Evolutionary conservation across 164 flowering plant genomes (phyloP).

Genomic region (Amborella trichopoda): DNA sequence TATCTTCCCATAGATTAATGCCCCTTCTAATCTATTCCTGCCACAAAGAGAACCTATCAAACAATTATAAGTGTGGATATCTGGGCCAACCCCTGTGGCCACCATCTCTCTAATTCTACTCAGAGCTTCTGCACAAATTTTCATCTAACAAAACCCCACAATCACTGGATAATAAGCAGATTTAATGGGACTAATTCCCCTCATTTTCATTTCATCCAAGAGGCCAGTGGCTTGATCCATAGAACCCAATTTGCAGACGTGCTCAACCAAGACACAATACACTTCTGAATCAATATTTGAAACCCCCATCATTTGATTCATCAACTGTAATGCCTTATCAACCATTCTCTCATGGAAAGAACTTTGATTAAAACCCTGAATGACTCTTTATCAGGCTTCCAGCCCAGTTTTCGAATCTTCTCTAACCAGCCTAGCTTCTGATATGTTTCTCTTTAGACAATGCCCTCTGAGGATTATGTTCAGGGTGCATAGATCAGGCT

Average conservation of each 20-base stretch:
- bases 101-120: slow-evolving; percentile 3
- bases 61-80: too few relatives aligned
- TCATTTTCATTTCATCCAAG: slow-evolving; percentile 1
- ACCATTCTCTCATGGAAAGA: slow-evolving; percentile 2
- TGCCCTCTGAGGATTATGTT: slow-evolving; percentile 5
- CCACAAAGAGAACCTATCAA: too few relatives aligned
- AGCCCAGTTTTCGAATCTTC: slow-evolving; percentile 6
- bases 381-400: slow-evolving; percentile 5
- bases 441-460: too few relatives aligned
- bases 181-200: slow-evolving; percentile 3
- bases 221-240: background rate
- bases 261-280: background rate
- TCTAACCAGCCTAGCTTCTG: slow-evolving; percentile 4
- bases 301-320: slow-evolving; percentile 3
- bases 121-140: slow-evolving; percentile 2
- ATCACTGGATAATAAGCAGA: slow-evolving; percentile 1
- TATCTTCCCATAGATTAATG: too few relatives aligned
- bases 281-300: background rate
- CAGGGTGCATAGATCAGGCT: slow-evolving; percentile 5
- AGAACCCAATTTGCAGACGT: background rate
- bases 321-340: slow-evolving; percentile 10
- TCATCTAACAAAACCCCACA: slow-evolving; percentile 3
- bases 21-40: too few relatives aligned
- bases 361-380: slow-evolving; percentile 5
- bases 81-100: too few relatives aligned